A percentile compares a stretch with the other conserved stretches of the same genome.
Evolutionary conservation across 1,284 basidiomycete genomes (phyloP).

Genomic region (Erythrobasidium hasegawianum): DNA sequence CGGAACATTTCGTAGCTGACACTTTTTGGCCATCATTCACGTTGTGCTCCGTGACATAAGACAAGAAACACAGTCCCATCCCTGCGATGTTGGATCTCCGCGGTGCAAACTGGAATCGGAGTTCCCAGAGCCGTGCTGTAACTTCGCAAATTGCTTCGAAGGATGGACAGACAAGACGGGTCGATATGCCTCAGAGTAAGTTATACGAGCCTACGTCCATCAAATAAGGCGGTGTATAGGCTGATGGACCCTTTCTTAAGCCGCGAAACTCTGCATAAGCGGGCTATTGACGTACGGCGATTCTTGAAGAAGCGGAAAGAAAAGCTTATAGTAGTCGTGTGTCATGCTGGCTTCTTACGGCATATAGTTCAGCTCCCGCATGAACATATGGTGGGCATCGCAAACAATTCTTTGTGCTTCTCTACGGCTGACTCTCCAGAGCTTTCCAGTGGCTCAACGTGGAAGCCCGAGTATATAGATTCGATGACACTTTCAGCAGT

Average conservation of each 20-base stretch:
- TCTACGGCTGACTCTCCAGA: too few species aligned
- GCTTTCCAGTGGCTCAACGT: conserved; percentile 24
- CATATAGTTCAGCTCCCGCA: conserved; percentile 19
- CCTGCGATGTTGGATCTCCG: conserved; percentile 30
- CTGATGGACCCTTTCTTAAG: too few species aligned
- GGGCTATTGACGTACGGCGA: conserved; percentile 24
- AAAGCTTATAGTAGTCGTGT: conserved; percentile 13
- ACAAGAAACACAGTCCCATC: conserved; percentile 32
- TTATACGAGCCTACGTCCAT: too few species aligned
- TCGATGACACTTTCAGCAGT: conserved; percentile 6
- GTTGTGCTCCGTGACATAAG: too few species aligned
- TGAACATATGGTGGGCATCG: conserved; percentile 20
- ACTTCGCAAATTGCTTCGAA: conserved; percentile 29
- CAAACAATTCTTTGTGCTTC: too few species aligned
- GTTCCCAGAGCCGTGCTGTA: conserved; percentile 12
- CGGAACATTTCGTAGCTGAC: too few species aligned
- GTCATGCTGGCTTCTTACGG: conserved; percentile 33
- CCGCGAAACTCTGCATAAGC: conserved; percentile 14
- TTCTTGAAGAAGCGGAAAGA: conserved; percentile 21
- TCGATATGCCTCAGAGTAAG: conserved; percentile 16
- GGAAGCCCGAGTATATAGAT: conserved; percentile 23
- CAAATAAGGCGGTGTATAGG: too few species aligned
- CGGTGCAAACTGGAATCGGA: conserved; percentile 13
- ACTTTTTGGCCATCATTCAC: too few species aligned
- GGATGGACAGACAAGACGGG: conserved; percentile 30